Evolutionary conservation across 177 flowering plant genomes (phyloP).

Genomic region (Vitis hybrid): DNA sequence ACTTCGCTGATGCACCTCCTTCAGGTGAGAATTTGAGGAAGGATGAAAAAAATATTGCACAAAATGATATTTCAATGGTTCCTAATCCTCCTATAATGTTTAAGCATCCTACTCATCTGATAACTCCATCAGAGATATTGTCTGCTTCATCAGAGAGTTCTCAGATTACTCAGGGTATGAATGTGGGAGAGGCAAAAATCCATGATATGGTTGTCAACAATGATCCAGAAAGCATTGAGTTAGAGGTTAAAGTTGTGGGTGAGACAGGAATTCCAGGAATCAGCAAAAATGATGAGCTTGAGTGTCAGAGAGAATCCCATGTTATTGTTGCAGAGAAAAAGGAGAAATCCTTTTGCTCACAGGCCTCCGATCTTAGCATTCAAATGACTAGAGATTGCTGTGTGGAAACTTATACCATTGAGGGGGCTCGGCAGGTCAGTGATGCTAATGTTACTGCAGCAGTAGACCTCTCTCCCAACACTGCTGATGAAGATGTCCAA

Average conservation of each 20-base stretch:
- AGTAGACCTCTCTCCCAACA: slow-evolving; percentile 29
- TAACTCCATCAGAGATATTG: slow-evolving; percentile 85
- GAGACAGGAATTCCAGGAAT: slow-evolving; percentile 42
- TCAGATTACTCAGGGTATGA: slow-evolving; percentile 35
- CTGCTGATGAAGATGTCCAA: slow-evolving; percentile 37
- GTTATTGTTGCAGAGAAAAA: slow-evolving; percentile 35
- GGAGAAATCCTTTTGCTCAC: slow-evolving; percentile 69
- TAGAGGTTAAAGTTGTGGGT: slow-evolving; percentile 82
- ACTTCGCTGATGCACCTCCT: slow-evolving; percentile 36
- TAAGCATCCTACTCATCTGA: slow-evolving; percentile 77
- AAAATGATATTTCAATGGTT: slow-evolving; percentile 43
- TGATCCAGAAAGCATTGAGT: slow-evolving; percentile 49
- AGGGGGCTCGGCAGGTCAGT: slow-evolving; percentile 42
- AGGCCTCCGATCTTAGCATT: slow-evolving; percentile 64
- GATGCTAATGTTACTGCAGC: slow-evolving; percentile 31
- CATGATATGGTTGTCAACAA: slow-evolving; percentile 56
- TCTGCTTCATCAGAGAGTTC: slow-evolving; percentile 59
- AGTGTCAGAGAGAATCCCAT: slow-evolving; percentile 31
- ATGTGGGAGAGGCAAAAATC: slow-evolving; percentile 39
- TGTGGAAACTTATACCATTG: slow-evolving; percentile 36
- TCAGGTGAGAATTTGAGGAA: slow-evolving; percentile 39
- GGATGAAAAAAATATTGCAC: slow-evolving; percentile 35
- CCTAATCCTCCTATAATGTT: slow-evolving; percentile 43
- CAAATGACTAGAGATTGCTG: slow-evolving; percentile 60
- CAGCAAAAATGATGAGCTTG: slow-evolving; percentile 30